Evolutionary conservation across 257 asterid genomes (phyloP).

Genomic region (Solanum chmielewskii): DNA sequence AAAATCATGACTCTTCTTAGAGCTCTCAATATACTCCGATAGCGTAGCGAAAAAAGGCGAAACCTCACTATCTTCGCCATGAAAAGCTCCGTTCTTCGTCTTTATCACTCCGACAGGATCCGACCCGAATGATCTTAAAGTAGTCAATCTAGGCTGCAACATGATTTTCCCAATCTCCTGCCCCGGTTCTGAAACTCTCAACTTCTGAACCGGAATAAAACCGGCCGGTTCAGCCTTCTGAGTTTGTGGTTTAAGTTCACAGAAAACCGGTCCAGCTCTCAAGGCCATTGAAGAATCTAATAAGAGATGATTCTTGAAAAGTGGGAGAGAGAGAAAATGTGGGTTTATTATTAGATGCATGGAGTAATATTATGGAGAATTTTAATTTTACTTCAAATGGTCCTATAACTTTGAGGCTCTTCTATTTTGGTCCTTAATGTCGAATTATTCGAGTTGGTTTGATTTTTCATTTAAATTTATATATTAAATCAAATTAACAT

Average conservation of each 20-base stretch:
- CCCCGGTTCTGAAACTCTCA: slow-evolving; percentile 12
- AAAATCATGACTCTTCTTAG: slow-evolving; percentile 66
- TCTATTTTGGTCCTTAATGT: neutral
- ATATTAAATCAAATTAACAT: too few species aligned
- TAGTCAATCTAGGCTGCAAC: slow-evolving; percentile 80
- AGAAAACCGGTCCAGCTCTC: slow-evolving; percentile 31
- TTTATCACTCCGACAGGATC: slow-evolving; percentile 30
- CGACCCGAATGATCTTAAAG: slow-evolving; percentile 48
- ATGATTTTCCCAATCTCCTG: slow-evolving; percentile 37
- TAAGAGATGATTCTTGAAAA: slow-evolving; percentile 1
- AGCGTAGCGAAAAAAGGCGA: slow-evolving; percentile 54
- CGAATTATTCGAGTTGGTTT: too few species aligned
- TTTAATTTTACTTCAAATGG: neutral
- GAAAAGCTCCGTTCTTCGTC: slow-evolving; percentile 3
- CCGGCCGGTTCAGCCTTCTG: slow-evolving; percentile 4
- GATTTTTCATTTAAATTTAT: neutral
- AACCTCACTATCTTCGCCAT: slow-evolving; percentile 21
- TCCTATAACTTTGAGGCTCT: neutral
- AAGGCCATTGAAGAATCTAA: slow-evolving; percentile 37
- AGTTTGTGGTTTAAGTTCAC: slow-evolving; percentile 23
- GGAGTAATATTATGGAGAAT: neutral
- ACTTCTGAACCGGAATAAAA: slow-evolving; percentile 21
- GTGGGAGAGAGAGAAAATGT: neutral
- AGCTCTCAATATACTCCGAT: slow-evolving; percentile 67
- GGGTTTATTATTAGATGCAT: neutral